Percentiles rank a stretch among this genome's conserved stretches.
phyloP scores from a whole-genome alignment of 805 yeast species.

The Myxozyma monticola region DNA sequence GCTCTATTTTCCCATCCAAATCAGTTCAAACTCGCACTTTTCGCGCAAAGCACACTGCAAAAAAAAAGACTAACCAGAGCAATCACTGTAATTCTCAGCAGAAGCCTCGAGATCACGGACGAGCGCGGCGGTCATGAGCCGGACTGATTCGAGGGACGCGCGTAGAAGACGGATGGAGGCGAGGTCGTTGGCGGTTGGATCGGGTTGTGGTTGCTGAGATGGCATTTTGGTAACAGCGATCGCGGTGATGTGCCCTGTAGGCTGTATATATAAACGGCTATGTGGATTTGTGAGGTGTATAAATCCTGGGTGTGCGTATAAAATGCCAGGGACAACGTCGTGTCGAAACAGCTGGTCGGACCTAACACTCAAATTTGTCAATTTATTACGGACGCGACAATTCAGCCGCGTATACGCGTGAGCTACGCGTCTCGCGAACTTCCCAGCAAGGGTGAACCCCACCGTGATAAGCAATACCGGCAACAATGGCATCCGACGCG shows the following conservation, averaged over 20 bases:
- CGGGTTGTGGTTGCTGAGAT: neutral
- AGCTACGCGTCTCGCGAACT: no score
- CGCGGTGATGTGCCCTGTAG: neutral
- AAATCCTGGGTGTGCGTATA: no score
- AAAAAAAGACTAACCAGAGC: constrained; percentile 10
- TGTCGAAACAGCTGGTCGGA: no score
- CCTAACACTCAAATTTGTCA: no score
- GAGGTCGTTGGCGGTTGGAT: constrained; percentile 7
- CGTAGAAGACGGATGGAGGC: constrained; percentile 19
- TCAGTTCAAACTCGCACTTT: neutral
- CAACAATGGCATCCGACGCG: no score
- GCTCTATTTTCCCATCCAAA: neutral
- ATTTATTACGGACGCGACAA: no score
- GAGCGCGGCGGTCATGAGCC: constrained; percentile 16
- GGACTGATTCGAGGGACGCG: constrained; percentile 29
- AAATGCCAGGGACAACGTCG: no score
- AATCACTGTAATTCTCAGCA: constrained; percentile 14
- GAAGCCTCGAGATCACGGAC: constrained; percentile 18
- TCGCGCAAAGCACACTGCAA: neutral
- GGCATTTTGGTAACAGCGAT: neutral
- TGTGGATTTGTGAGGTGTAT: no score
- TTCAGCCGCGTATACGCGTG: no score
- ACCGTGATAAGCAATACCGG: no score
- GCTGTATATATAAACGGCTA: no score
- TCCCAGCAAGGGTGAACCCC: no score